Evolutionary conservation across 352 stramenopile species (phyloP), one percentile per base, ranked within the genome.

Genomic region (Pythium folliculosum): DNA sequence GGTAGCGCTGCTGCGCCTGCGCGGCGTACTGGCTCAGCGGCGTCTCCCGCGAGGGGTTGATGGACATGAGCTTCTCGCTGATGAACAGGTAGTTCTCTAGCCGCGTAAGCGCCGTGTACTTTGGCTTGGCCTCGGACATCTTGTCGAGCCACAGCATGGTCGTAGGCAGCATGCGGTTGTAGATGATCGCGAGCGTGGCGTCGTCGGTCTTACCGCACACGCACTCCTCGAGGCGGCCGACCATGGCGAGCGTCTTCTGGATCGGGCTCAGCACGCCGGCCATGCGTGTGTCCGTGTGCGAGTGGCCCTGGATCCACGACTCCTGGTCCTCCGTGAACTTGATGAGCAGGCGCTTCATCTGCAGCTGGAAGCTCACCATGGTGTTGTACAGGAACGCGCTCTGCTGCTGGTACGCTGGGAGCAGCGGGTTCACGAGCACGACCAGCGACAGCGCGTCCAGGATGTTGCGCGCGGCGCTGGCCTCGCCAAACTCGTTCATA

Each of bases 301-400:
- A 74, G 44, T 90, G 81, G 17, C 58, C 72, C 35, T 78, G 83
- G 54, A 93, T 90, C 83, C 85, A 93, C 3, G 72, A 50, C 57
- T 90, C 82, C 74, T 91, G 62, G 54, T 91, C 85, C 54, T 93
- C 83, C 0, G 81, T 89, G 57, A 92, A 93, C 58, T 89, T 91
- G 67, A 89, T 87, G n/a, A 91, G 52, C 25, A 89, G 62, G 2
- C 85, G 78, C 64, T 93, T 93, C 75, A 92, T 80, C 57, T 91
- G 81, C 5, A 93, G 81, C 72, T 91, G 81, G 40, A 93, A 92
- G 60, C 73, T 89, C 13, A 91, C 77, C 63, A 92, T 82, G 14
- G 78, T 65, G 60, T 91, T 86, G 68, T 88, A 84, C 0, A 91
- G 63, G 60, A 89, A 92, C 53, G 84, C 76, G 38, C 81, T 89